phyloP scores from a whole-genome alignment of 139 green algal species.

The Picochlorum sp. region DNA sequence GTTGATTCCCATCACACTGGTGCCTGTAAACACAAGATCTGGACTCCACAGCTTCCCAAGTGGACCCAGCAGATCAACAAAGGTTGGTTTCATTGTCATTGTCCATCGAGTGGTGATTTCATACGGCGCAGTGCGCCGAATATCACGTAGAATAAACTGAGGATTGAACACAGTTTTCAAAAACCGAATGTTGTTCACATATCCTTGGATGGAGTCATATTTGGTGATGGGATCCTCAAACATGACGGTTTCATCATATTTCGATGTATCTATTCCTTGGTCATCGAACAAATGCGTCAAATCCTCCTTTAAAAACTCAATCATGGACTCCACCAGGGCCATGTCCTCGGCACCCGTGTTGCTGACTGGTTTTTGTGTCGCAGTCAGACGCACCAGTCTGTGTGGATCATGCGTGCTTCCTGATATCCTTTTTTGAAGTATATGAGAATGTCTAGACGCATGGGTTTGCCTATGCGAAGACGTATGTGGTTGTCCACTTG shows the following conservation, averaged over 20 bases:
- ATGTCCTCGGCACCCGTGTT: not conserved
- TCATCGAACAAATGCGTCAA: conserved; percentile 69
- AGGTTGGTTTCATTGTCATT: conserved; percentile 30
- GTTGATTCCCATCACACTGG: conserved; percentile 57
- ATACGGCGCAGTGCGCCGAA: conserved; percentile 40
- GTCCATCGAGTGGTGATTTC: conserved; percentile 61
- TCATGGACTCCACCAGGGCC: not conserved
- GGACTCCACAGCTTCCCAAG: not conserved
- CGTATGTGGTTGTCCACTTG: too few relatives aligned
- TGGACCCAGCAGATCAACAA: not conserved
- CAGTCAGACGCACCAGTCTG: too few relatives aligned
- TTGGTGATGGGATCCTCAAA: conserved; percentile 46
- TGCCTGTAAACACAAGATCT: conserved; percentile 15
- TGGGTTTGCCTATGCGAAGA: too few relatives aligned
- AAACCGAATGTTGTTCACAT: conserved; percentile 76
- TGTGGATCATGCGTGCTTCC: too few relatives aligned
- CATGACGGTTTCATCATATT: conserved; percentile 28
- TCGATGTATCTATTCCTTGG: conserved; percentile 49
- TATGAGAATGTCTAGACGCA: too few relatives aligned
- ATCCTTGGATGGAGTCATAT: conserved; percentile 35
- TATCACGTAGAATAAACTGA: conserved; percentile 55
- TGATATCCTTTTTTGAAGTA: too few relatives aligned
- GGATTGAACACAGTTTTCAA: conserved; percentile 60
- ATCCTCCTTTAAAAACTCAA: conserved; percentile 46
- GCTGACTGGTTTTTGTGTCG: not conserved